Evolutionary conservation across 2,329 filamentous ascomycete species (phyloP).

Genomic region (Fusarium concolor): DNA sequence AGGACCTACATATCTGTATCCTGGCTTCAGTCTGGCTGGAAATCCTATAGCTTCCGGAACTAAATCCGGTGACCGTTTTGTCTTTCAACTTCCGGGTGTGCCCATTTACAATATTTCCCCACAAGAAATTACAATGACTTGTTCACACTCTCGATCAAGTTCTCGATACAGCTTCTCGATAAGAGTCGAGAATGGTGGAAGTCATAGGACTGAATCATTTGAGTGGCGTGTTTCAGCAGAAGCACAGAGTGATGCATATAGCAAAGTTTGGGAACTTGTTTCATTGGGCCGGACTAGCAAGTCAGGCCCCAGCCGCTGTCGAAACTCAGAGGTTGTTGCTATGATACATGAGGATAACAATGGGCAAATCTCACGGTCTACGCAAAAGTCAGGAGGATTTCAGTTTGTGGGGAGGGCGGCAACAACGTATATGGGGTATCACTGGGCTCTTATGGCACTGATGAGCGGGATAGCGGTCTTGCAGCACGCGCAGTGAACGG

Average conservation of each 20-base stretch:
- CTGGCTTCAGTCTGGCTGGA: not conserved
- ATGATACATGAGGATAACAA: constrained; percentile 18
- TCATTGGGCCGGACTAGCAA: constrained; percentile 2
- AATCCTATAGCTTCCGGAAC: constrained; percentile 14
- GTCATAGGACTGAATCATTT: constrained; percentile 14
- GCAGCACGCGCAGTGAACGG: not conserved
- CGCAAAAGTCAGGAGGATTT: constrained; percentile 4
- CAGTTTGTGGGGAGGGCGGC: constrained; percentile 21
- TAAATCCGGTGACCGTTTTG: not conserved
- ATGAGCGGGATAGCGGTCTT: constrained; percentile 19
- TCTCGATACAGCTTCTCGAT: constrained; percentile 25
- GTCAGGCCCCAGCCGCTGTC: not conserved
- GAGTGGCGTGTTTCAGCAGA: constrained; percentile 26
- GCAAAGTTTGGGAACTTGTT: constrained; percentile 28
- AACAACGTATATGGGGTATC: constrained; percentile 23
- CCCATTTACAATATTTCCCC: constrained; percentile 11
- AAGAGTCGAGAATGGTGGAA: constrained; percentile 9
- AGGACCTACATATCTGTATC: constrained; percentile 16
- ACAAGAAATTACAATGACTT: constrained; percentile 9
- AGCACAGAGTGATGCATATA: constrained; percentile 4
- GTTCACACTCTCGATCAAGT: not conserved
- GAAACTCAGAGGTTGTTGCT: constrained; percentile 23
- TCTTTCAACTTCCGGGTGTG: constrained; percentile 24
- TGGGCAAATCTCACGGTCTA: not conserved
- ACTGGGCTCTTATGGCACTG: constrained; percentile 28